A percentile compares a stretch with the other conserved stretches of the same genome.
Conservation (phyloP, 2,329 filamentous ascomycete genomes). For the Arthroderma sp. region DNA sequence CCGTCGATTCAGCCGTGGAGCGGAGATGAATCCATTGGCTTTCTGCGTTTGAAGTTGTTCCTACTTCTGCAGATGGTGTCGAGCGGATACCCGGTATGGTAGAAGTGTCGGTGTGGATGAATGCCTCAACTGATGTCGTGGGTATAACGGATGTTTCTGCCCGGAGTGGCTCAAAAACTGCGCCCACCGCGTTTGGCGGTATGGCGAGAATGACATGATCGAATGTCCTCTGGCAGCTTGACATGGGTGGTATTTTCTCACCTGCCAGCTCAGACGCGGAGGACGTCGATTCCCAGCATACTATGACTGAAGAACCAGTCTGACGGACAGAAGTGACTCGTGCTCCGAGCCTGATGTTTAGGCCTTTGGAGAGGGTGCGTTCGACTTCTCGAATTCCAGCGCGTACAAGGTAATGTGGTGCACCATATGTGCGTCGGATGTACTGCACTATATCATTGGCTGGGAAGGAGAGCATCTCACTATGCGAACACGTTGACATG, state of each 20-base stretch:
- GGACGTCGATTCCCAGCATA: conserved; percentile 17
- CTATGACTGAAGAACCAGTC: conserved; percentile 11
- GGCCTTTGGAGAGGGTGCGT: conserved; percentile 31
- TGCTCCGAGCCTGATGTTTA: conserved; percentile 34
- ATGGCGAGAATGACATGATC: conserved; percentile 45
- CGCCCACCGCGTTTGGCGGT: conserved; percentile 41
- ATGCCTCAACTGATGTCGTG: conserved; percentile 38
- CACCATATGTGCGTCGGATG: conserved; percentile 36
- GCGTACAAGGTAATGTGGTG: conserved; percentile 42
- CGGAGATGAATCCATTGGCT: conserved; percentile 28
- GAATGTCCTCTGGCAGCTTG: conserved; percentile 28
- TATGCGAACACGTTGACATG: conserved; percentile 45
- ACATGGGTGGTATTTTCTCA: neutral
- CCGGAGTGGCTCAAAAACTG: conserved; percentile 37
- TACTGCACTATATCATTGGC: conserved; percentile 44
- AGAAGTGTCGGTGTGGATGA: conserved; percentile 33
- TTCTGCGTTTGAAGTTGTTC: neutral
- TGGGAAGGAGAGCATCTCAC: conserved; percentile 40
- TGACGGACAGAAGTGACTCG: conserved; percentile 18
- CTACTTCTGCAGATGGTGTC: neutral
- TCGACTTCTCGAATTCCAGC: conserved; percentile 42
- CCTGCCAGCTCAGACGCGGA: neutral
- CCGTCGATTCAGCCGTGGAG: conserved; percentile 32
- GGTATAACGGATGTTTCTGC: conserved; percentile 36
- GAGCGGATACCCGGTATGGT: neutral